Base-by-base conservation (phyloP, 2,329 filamentous ascomycete species). In the Pestalotiopsis sp. region DNA sequence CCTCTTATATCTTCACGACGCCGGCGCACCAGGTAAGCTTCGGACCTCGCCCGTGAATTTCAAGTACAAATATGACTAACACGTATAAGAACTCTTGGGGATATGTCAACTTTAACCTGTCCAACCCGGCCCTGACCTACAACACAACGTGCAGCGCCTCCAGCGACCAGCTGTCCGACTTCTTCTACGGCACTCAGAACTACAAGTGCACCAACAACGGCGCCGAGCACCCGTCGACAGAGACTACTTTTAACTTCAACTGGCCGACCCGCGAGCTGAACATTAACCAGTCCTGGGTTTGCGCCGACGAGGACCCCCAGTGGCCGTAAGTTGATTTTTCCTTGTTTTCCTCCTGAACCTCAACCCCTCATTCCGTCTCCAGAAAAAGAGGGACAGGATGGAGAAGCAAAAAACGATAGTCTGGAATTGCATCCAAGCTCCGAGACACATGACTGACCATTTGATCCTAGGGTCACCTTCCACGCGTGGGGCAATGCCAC, bases 221-320 rank as follows among this genome's bases (percentile, higher is more conserved):
- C 7, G 72, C 76, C 11, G 31, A 36, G 31, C 31, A 36, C 31
- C 72, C 73, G 2, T 72, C 70, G n/a, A 66, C 66, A 14, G 56
- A 5, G 70, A 68, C 14, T 67, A 71, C 66, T 0, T 88, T 87
- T 70, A 78, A 78, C 66, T 88, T 81, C 71, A 80, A 74, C 74
- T 74, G 79, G 13, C 77, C 82, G 3, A 72, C 72, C 36, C 74
- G 76, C 6, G 69, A 76, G 66, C 74, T 88, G 63, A 71, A 75
- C 41, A 69, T 87, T 70, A 84, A 84, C 76, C 85, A 87, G 78
- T 83, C 79, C 3, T 88, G 86, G 85, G 72, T 71, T 9, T 88
- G 86, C 76, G 71, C 72, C 59, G 81, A 82, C 38, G 39, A 70
- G 14, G 82, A 85, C 68, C 76, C 79, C 0, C 56, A 77, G 68